Evolutionary conservation across 1,284 basidiomycete species (phyloP), one percentile per base, ranked within the genome.

Genomic region (Violaceomyces palustris): DNA sequence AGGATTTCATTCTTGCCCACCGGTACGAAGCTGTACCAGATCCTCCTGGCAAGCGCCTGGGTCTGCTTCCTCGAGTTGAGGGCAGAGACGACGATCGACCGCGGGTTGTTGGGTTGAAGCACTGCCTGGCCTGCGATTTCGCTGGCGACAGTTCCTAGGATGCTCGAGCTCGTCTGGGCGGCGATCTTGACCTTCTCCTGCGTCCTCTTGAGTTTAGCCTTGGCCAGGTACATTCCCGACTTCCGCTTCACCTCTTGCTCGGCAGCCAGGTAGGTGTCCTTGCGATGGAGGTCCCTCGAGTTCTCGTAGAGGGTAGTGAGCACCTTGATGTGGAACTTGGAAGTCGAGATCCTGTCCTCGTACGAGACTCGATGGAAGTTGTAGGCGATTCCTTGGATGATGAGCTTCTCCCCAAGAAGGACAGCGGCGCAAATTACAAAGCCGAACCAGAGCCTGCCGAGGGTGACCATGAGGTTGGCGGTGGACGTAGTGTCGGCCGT

Each of bases 351-450:
- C 44, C 89, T 83, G 62, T 92, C 88, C 43, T 86, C 85, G 71
- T 90, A 93, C 8, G 86, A 88, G 56, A 85, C 80, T 66, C 87
- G 84, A 75, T 93, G 89, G 78, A 92, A 93, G 68, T 85, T 86
- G 61, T 73, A 75, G 2, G 75, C 60, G 44, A 74, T 74, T 41
- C 50, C 83, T 72, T 94, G 91, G 45, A 94, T 86, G 12, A 84
- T 74, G 52, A 91, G 81, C 73, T 96, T 96, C 73, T 93, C 88
- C 39, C 80, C 82, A 8, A 87, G 78, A 7, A 91, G 78, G 19
- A 91, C 78, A 26, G 81, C 79, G 0, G 84, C 75, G 67, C 84
- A 87, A 39, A 93, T 72, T 70, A 84, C 81, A 37, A 88, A 69
- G 2, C 83, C 87, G 64, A 92, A 90, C 8, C 58, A 63, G 31